Evolutionary conservation across 495 filamentous ascomycete species (phyloP).

Genomic region (Neurospora sp.): DNA sequence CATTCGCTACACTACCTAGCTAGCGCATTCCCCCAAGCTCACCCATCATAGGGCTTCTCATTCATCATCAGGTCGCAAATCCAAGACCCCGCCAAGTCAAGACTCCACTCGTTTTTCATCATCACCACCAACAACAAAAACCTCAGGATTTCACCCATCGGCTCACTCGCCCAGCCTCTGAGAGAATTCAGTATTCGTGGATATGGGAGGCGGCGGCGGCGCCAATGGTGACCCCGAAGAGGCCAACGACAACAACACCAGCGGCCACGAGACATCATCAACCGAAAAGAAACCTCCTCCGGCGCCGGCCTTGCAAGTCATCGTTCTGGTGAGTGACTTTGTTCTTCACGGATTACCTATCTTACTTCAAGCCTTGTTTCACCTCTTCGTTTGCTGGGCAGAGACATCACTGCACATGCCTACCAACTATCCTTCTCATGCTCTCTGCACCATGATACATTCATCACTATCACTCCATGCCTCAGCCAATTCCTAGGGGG

Average conservation of each 20-base stretch:
- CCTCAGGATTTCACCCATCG: neutral
- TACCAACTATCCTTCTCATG: neutral
- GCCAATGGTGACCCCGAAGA: constrained; percentile 3
- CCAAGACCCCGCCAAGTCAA: neutral
- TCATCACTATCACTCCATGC: neutral
- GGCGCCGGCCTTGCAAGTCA: constrained; percentile 59
- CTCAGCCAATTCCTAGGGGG: neutral
- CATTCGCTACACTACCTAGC: neutral
- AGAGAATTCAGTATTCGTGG: neutral
- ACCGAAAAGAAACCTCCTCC: constrained; percentile 10
- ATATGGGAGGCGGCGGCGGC: constrained; percentile 3
- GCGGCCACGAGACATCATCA: constrained; percentile 10
- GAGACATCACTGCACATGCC: neutral
- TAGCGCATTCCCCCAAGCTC: neutral
- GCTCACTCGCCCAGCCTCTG: neutral
- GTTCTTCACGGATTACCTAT: no score
- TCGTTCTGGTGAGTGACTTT: constrained; percentile 59
- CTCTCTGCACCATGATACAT: neutral
- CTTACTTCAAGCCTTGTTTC: neutral
- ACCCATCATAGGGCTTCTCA: neutral
- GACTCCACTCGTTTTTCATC: neutral
- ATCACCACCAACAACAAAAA: neutral
- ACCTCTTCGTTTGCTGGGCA: neutral
- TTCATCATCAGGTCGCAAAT: neutral
- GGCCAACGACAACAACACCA: constrained; percentile 5